Evolutionary conservation across 352 stramenopile genomes (phyloP).

Genomic region (Blastocystis sp.): DNA sequence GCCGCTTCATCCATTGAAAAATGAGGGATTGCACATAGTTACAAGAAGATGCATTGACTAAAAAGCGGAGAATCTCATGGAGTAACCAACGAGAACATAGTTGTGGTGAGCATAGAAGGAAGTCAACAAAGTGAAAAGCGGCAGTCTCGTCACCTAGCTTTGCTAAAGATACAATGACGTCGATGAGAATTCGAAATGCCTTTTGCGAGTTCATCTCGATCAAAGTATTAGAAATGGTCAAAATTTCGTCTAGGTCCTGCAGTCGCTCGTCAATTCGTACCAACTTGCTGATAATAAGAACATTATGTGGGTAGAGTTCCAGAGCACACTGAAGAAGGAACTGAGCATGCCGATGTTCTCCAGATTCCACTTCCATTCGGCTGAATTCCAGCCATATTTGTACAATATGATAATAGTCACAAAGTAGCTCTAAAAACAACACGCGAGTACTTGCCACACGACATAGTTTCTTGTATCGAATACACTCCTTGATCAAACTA

Average conservation of each 20-base stretch:
- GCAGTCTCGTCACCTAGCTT: neutral
- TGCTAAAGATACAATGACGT: neutral
- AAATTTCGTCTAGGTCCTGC: neutral
- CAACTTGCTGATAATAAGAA: neutral
- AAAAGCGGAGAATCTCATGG: neutral
- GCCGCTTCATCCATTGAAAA: neutral
- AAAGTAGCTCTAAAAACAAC: neutral
- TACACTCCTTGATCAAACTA: neutral
- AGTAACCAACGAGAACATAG: neutral
- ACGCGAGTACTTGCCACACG: neutral
- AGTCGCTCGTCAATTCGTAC: neutral
- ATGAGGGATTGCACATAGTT: neutral
- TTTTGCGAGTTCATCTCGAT: neutral
- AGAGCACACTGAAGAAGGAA: neutral
- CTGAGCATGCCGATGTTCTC: neutral
- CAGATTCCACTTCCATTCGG: conserved; percentile 36
- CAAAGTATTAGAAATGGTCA: neutral
- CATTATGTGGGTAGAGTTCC: neutral
- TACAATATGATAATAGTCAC: neutral
- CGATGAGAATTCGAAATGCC: neutral
- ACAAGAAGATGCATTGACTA: neutral
- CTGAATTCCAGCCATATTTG: conserved; percentile 38
- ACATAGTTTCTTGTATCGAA: neutral
- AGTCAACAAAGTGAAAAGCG: neutral
- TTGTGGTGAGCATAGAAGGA: no score